Conservation (phyloP, 148 eudicot genomes). For the Amaranthus cruentus region DNA sequence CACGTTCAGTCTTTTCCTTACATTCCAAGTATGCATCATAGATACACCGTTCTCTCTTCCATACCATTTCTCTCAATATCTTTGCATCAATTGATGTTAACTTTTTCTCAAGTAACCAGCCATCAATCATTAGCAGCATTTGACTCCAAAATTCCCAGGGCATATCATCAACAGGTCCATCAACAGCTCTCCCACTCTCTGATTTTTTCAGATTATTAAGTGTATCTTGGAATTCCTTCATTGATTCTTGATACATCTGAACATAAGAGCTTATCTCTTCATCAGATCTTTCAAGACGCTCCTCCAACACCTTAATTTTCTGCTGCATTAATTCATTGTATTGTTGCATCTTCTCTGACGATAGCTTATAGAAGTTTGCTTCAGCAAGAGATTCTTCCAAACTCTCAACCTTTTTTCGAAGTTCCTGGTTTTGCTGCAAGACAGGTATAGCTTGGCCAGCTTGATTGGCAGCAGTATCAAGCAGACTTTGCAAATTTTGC, state of each 20-base stretch:
- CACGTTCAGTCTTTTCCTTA: conserved; percentile 62
- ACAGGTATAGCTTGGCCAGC: conserved; percentile 79
- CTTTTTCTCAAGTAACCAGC: conserved; percentile 87
- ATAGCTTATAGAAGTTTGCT: conserved; percentile 52
- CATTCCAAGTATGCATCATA: conserved; percentile 61
- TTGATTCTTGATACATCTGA: conserved; percentile 79
- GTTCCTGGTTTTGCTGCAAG: conserved; percentile 81
- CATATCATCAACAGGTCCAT: conserved; percentile 64
- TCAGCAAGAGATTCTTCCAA: conserved; percentile 79
- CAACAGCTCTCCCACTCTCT: conserved; percentile 44
- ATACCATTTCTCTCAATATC: conserved; percentile 68
- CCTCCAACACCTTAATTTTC: conserved; percentile 73
- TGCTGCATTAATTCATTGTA: conserved; percentile 75
- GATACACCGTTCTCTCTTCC: conserved; percentile 72
- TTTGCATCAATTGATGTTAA: conserved; percentile 51
- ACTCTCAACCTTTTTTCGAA: conserved; percentile 65
- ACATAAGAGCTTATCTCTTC: conserved; percentile 75
- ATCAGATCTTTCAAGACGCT: conserved; percentile 80
- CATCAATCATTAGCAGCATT: conserved; percentile 80
- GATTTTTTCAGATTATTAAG: conserved; percentile 59
- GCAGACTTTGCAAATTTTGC: conserved; percentile 51
- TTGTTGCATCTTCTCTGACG: conserved; percentile 69
- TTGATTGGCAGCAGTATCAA: conserved; percentile 74
- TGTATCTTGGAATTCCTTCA: conserved; percentile 80
- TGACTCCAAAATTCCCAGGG: conserved; percentile 90